phyloP scores from a whole-genome alignment of 495 filamentous ascomycete species.

The Trichoderma gamsii region DNA sequence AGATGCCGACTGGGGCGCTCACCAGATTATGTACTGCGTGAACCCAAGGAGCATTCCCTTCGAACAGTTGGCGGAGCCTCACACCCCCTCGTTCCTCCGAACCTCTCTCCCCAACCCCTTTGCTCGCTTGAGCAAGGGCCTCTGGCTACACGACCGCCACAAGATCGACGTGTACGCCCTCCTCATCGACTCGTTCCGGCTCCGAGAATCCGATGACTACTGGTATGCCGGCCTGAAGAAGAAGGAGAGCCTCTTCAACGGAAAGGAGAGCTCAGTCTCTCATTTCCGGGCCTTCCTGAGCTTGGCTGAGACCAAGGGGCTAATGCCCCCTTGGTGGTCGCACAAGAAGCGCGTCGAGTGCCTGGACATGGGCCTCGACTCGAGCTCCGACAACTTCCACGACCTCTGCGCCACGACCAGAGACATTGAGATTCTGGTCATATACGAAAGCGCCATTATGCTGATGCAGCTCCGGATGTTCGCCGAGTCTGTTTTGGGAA shows the following conservation, averaged over 20 bases:
- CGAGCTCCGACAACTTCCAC: background rate
- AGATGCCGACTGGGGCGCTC: background rate
- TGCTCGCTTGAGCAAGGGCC: background rate
- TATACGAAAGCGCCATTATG: background rate
- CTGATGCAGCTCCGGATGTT: background rate
- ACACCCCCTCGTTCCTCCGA: background rate
- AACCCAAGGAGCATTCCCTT: background rate
- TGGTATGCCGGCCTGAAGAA: background rate
- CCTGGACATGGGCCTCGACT: background rate
- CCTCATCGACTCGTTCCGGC: conserved; percentile 6
- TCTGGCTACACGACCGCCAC: background rate
- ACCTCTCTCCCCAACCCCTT: background rate
- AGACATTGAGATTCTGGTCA: background rate
- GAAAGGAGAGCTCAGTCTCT: background rate
- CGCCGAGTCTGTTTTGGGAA: background rate
- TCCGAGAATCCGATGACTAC: background rate
- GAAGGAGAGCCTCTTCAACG: background rate
- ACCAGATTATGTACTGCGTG: background rate
- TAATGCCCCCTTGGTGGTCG: conserved; percentile 1
- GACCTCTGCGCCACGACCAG: background rate
- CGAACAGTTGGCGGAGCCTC: background rate
- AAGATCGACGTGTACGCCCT: background rate
- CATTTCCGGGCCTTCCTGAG: background rate
- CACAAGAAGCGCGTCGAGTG: background rate
- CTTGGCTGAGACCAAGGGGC: background rate